Percentiles rank a stretch among this genome's conserved stretches.
These are phyloP conservation scores for Musa troglodytarum DNA, from an alignment of 176 grass and related monocot species.

Conservation along the genomic window DNA sequence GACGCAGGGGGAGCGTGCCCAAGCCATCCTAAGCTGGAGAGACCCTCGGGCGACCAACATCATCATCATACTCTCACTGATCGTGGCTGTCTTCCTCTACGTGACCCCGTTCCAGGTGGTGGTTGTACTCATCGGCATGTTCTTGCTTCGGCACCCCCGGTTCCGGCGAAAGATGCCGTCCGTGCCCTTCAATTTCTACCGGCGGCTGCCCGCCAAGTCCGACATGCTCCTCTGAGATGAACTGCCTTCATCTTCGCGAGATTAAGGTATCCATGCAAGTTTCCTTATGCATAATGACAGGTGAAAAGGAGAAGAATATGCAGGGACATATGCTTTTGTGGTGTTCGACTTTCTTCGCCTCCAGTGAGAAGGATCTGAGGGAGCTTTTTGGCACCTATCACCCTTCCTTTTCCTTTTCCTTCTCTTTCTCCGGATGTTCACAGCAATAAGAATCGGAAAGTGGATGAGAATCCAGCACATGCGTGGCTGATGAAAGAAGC, in stretches of 20 bases:
- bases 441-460: neutral
- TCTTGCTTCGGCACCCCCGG: constrained; percentile 52
- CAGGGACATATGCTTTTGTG: neutral
- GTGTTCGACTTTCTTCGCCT: neutral
- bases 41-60: constrained; percentile 39
- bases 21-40: constrained; percentile 51
- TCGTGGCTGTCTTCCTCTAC: constrained; percentile 35
- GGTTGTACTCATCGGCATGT: constrained; percentile 28
- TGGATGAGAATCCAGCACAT: no score
- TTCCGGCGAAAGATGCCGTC: constrained; percentile 61
- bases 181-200: constrained; percentile 53
- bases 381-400: no score
- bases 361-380: no score
- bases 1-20: constrained; percentile 48
- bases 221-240: constrained; percentile 38
- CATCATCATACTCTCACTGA: constrained; percentile 29
- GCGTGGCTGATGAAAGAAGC: neutral
- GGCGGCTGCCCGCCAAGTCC: constrained; percentile 48
- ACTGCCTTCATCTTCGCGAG: no score
- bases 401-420: no score
- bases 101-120: constrained; percentile 50
- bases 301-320: no score
- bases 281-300: no score
- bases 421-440: neutral
- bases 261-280: no score